A percentile compares a stretch with the other conserved stretches of the same genome.
phyloP scores from a whole-genome alignment of 1,284 basidiomycete genomes.

The Irpex rosettiformis region DNA sequence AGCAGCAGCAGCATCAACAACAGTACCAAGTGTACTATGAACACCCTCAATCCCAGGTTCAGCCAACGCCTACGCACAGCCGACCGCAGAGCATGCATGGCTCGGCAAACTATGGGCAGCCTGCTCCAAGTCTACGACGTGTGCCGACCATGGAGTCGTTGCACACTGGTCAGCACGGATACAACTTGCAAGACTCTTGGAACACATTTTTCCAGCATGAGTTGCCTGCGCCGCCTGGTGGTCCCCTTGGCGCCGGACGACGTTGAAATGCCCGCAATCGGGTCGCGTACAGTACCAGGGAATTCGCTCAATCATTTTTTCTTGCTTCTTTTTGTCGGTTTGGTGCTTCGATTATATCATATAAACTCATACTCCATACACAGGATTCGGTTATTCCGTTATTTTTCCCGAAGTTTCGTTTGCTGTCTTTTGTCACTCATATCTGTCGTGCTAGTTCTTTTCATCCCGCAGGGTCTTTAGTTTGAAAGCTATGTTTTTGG shows the following conservation, averaged over 20 bases:
- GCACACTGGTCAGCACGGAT: conserved; percentile 12
- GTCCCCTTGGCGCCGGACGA: neutral
- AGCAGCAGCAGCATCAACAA: conserved; percentile 5
- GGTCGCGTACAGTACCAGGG: neutral
- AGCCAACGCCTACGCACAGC: conserved; percentile 1
- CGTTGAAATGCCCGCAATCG: neutral
- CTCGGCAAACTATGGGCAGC: neutral
- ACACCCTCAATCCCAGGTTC: neutral
- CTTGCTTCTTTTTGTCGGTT: neutral
- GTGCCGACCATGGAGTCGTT: neutral
- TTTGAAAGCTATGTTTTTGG: neutral
- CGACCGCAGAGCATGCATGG: conserved; percentile 6
- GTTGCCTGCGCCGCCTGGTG: conserved; percentile 18
- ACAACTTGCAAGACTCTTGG: conserved; percentile 32
- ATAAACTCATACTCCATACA: neutral
- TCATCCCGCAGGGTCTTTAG: too few relatives aligned
- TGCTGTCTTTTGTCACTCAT: too few relatives aligned
- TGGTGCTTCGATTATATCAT: neutral
- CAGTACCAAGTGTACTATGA: neutral
- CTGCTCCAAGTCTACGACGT: neutral
- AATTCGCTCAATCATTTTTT: neutral
- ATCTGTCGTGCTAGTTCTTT: too few relatives aligned
- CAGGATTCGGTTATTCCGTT: neutral
- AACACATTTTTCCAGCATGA: conserved; percentile 33
- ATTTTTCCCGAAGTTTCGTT: neutral